phyloP scores from a whole-genome alignment of 805 yeast genomes.

The Cyberlindnera maritima region DNA sequence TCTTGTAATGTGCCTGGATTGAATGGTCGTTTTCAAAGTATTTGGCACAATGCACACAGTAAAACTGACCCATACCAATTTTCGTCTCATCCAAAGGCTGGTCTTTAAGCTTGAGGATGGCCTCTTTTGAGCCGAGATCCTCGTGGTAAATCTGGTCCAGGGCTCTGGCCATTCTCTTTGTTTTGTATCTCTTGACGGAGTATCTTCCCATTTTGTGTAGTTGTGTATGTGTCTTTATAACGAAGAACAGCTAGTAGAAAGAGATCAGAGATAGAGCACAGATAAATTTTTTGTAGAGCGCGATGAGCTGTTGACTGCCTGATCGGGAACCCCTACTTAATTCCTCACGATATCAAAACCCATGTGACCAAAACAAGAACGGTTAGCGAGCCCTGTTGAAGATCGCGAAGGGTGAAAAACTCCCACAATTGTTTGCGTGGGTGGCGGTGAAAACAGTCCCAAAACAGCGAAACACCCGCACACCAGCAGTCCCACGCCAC shows the following conservation, averaged over 20 bases:
- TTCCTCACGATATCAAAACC: not conserved
- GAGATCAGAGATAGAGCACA: not conserved
- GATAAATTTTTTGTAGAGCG: slow-evolving; percentile 8
- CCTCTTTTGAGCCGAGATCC: slow-evolving; percentile 56
- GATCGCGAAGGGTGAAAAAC: not conserved
- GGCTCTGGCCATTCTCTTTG: slow-evolving; percentile 83
- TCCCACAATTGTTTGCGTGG: not conserved
- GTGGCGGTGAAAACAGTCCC: slow-evolving; percentile 1
- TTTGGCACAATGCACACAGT: slow-evolving; percentile 92
- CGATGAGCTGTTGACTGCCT: slow-evolving; percentile 8
- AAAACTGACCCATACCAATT: slow-evolving; percentile 93
- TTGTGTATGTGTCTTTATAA: slow-evolving; percentile 1
- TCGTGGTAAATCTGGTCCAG: slow-evolving; percentile 77
- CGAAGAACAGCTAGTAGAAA: not conserved
- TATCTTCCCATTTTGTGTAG: slow-evolving; percentile 75
- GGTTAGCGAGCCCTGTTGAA: slow-evolving; percentile 9
- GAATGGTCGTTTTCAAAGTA: slow-evolving; percentile 80
- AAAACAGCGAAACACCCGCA: slow-evolving; percentile 6
- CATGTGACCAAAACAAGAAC: not conserved
- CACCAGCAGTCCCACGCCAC: slow-evolving; percentile 13
- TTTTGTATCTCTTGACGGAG: slow-evolving; percentile 82
- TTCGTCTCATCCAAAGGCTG: slow-evolving; percentile 87
- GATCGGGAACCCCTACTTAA: not conserved
- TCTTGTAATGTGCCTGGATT: slow-evolving; percentile 65
- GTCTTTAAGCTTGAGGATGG: slow-evolving; percentile 64